These are phyloP conservation scores for Phytophthora podocarpi DNA, from an alignment of 352 stramenopile genomes.

Conservation along the genomic window DNA sequence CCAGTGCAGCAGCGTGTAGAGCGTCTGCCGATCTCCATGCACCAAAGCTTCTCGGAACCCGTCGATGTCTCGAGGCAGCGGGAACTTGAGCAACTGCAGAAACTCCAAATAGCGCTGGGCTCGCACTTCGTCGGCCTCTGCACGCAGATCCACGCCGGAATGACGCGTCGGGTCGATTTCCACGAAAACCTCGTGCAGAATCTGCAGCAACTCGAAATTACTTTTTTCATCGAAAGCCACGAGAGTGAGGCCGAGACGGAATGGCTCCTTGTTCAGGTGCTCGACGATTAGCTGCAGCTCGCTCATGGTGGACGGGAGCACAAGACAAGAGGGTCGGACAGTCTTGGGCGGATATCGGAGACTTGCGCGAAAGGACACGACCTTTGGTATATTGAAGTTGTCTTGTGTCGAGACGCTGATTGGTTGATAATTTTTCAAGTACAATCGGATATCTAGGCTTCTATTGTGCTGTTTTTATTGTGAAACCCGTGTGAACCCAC, in stretches of 20 bases:
- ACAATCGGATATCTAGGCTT: too few species aligned
- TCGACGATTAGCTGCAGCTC: constrained; percentile 94
- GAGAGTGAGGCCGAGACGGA: constrained; percentile 88
- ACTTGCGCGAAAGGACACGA: not conserved
- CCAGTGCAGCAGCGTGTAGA: constrained; percentile 95
- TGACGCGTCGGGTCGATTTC: constrained; percentile 86
- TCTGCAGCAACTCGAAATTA: constrained; percentile 92
- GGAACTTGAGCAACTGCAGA: constrained; percentile 94
- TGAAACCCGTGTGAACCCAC: too few species aligned
- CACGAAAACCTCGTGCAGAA: constrained; percentile 93
- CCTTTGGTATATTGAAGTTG: too few species aligned
- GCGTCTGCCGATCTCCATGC: constrained; percentile 82
- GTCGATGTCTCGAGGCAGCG: constrained; percentile 75
- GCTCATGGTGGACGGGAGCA: constrained; percentile 61
- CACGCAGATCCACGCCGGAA: constrained; percentile 82
- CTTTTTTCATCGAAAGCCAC: constrained; percentile 95
- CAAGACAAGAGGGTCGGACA: too few species aligned
- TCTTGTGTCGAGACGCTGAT: too few species aligned
- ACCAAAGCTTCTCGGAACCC: constrained; percentile 77
- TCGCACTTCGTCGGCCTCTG: constrained; percentile 78
- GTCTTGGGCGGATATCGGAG: not conserved
- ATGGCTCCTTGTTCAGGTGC: constrained; percentile 93
- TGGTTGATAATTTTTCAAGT: too few species aligned
- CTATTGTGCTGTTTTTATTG: too few species aligned
- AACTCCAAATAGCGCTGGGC: constrained; percentile 91